phyloP scores from a whole-genome alignment of 345 rosid species.

The Capsella bursapastoris region DNA sequence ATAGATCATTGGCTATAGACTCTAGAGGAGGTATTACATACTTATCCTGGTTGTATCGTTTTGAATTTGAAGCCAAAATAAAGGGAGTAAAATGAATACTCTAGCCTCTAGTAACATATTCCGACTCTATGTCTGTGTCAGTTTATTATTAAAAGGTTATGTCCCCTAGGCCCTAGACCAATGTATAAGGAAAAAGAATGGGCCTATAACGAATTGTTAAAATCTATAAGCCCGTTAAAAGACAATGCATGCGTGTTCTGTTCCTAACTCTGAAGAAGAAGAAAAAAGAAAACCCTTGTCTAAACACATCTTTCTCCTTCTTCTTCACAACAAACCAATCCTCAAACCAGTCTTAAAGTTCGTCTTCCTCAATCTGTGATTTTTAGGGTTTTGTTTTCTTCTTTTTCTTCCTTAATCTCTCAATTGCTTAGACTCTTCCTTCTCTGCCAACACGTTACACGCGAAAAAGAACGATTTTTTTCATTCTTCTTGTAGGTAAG shows the following conservation, averaged over 20 bases:
- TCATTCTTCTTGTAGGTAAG: slow-evolving; percentile 23
- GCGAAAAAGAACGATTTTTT: neutral
- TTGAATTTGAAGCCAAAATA: too few relatives aligned
- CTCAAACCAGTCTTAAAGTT: slow-evolving; percentile 22
- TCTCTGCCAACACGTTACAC: neutral
- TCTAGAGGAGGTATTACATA: too few relatives aligned
- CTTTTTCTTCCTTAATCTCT: neutral
- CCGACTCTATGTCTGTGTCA: too few relatives aligned
- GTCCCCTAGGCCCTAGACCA: too few relatives aligned
- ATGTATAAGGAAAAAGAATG: neutral
- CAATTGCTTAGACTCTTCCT: neutral
- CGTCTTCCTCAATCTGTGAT: slow-evolving; percentile 26
- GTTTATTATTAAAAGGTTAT: too few relatives aligned
- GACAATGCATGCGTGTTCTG: neutral
- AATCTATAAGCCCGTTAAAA: slow-evolving; percentile 18
- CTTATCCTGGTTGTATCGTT: too few relatives aligned
- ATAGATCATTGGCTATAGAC: too few relatives aligned
- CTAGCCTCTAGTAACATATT: too few relatives aligned
- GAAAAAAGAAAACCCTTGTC: neutral
- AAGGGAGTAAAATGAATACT: too few relatives aligned
- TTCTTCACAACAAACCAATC: neutral
- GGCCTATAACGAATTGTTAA: neutral
- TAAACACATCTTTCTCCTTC: neutral
- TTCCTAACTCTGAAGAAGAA: neutral
- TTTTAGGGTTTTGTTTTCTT: slow-evolving; percentile 27